phyloP scores from a whole-genome alignment of 345 rosid genomes.

The Stellera chamaejasme region DNA sequence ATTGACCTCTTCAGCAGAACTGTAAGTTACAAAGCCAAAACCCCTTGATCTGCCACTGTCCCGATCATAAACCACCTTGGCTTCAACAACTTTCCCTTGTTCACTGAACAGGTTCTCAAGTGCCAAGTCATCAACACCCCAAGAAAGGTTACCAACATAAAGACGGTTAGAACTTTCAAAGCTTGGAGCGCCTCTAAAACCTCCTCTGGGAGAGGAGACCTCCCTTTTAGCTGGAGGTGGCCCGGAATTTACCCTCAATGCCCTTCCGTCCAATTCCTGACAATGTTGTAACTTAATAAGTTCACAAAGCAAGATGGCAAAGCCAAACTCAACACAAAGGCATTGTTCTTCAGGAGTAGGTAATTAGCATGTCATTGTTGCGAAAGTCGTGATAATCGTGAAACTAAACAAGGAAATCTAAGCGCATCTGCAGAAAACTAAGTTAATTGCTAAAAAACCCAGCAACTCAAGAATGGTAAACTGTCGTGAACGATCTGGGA shows the following conservation, averaged over 20 bases:
- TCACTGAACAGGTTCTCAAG: conserved; percentile 80
- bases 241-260: conserved; percentile 78
- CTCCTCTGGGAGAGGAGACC: conserved; percentile 33
- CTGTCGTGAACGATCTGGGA: no score
- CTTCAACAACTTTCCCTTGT: conserved; percentile 84
- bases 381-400: no score
- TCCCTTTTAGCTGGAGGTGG: conserved; percentile 76
- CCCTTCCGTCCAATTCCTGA: conserved; percentile 89
- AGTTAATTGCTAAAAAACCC: neutral
- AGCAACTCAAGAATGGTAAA: no score
- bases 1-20: conserved; percentile 69
- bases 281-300: neutral
- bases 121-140: conserved; percentile 87
- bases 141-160: conserved; percentile 84
- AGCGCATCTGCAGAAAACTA: neutral
- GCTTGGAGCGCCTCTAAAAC: conserved; percentile 13
- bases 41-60: conserved; percentile 96
- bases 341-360: no score
- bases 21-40: conserved; percentile 86
- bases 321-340: neutral
- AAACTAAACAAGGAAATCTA: no score
- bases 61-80: conserved; percentile 87
- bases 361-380: no score
- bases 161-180: conserved; percentile 46
- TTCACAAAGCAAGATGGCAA: neutral